Base-by-base conservation (phyloP, 2,329 filamentous ascomycete species). In the Alternaria arborescens region DNA sequence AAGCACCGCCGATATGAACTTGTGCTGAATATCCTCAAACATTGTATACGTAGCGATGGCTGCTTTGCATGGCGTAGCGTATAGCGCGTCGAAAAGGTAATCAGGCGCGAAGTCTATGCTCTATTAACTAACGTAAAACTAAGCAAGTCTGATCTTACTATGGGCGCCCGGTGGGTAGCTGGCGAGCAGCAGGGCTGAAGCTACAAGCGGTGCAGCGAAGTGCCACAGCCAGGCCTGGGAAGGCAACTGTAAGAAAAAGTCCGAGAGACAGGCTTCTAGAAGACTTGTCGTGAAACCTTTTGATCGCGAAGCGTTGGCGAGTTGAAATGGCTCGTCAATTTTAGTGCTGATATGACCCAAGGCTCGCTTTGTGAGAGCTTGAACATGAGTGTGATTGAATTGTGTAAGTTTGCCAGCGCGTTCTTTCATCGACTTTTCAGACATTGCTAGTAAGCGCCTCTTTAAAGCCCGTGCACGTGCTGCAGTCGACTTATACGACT, bases 81-180 rank as follows among this genome's bases (percentile, higher is more conserved):
- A 64, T 5, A 66, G 24, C 14, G 46, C 14, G 22, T 41, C 24
- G 41, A 65, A 67, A 8, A 67, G 46, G 38, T 51, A 60, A 8
- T 55, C 32, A 5, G 58, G 58, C 28, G 60, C 26, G 55, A 67
- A 65, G 18, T 36, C 57, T 66, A 36, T 36, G 14, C 12, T 28
- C 28, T 44, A 18, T 60, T 11, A 60, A 30, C 34, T n/a, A 41
- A 26, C 5, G 16, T 22, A 42, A 52, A 14, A n/a, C 4, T 47
- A 24, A 20, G 18, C 20, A 20, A 18, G 12, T n/a, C 12, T 16
- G 26, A 54, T 32, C 66, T 61, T 64, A 75, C 68, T 22, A 52
- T 75, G 65, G 10, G 67, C 52, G 8, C 60, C 53, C 22, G 67
- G 67, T 26, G 69, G 67, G 52, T 73, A 75, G 30, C 61, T 67